A percentile compares a stretch with the other conserved stretches of the same genome.
These are phyloP conservation scores for Asterionellopsis glacialis DNA, from an alignment of 108 stramenopile genomes.

Conservation along the genomic window DNA sequence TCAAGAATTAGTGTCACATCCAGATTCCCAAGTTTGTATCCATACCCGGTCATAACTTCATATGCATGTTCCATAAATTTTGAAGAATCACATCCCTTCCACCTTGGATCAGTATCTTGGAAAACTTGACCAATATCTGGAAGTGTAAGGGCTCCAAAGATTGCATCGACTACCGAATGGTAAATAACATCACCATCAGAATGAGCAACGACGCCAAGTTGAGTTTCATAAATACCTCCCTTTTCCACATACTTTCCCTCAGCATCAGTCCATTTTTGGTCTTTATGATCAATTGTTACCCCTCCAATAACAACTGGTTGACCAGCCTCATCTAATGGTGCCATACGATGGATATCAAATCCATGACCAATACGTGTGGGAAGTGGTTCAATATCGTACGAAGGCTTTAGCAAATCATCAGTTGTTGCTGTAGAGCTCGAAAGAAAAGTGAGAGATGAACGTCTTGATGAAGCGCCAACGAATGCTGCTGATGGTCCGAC, in stretches of 20 bases:
- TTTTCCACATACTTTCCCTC: slow-evolving; percentile 76
- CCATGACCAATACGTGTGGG: slow-evolving; percentile 90
- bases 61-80: slow-evolving; percentile 94
- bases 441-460: too few relatives aligned
- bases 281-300: slow-evolving; percentile 71
- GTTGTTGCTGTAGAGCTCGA: not conserved
- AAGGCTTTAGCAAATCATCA: slow-evolving; percentile 54
- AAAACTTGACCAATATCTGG: slow-evolving; percentile 95
- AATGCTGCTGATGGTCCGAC: too few relatives aligned
- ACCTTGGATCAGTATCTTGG: slow-evolving; percentile 92
- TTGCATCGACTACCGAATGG: slow-evolving; percentile 92
- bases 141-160: slow-evolving; percentile 86
- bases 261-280: slow-evolving; percentile 82
- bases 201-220: slow-evolving; percentile 89
- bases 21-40: slow-evolving; percentile 85
- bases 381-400: slow-evolving; percentile 77
- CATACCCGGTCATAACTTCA: slow-evolving; percentile 73
- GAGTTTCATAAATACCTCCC: slow-evolving; percentile 67
- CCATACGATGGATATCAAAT: slow-evolving; percentile 96
- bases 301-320: slow-evolving; percentile 92
- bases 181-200: slow-evolving; percentile 95
- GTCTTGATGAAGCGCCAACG: too few relatives aligned
- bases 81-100: slow-evolving; percentile 90
- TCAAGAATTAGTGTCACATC: slow-evolving; percentile 89
- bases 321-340: slow-evolving; percentile 75